Conservation (phyloP, 1,284 basidiomycete species). For the Filobasidium uniguttulatum region DNA sequence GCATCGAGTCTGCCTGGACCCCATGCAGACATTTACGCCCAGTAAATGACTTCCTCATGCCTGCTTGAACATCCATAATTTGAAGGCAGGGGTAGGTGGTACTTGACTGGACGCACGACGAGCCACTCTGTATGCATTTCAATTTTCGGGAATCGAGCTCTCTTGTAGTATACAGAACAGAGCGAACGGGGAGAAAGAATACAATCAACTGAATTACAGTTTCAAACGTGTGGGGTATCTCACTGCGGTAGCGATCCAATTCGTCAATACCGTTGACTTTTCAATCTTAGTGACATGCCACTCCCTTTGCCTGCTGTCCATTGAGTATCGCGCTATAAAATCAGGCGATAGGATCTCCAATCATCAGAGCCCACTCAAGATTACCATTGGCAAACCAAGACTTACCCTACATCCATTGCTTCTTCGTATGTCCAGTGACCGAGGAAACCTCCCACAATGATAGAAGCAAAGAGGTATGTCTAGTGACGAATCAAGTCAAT, state of each 20-base stretch:
- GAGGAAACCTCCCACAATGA: constrained; percentile 34
- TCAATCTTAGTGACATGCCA: constrained; percentile 1
- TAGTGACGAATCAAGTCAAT: neutral
- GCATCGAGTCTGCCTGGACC: constrained; percentile 5
- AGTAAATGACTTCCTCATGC: too few relatives aligned
- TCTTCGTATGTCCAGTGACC: constrained; percentile 35
- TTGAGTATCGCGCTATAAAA: neutral
- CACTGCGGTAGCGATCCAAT: too few relatives aligned
- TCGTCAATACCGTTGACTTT: too few relatives aligned
- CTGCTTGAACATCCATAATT: neutral
- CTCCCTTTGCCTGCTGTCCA: neutral
- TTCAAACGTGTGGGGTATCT: too few relatives aligned
- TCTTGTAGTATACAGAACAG: too few relatives aligned
- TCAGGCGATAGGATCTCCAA: too few relatives aligned
- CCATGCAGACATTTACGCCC: constrained; percentile 12
- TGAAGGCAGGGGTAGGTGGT: neutral
- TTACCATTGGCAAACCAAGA: neutral
- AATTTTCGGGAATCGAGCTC: too few relatives aligned
- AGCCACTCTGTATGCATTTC: too few relatives aligned
- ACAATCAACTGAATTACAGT: too few relatives aligned
- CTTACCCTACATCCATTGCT: constrained; percentile 22
- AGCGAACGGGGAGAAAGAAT: too few relatives aligned
- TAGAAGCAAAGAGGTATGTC: constrained; percentile 34
- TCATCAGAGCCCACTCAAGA: neutral
- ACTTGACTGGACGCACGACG: too few relatives aligned